These are phyloP conservation scores for Lactuca saligna DNA, from an alignment of 129 eudicot species.

Conservation along the genomic window DNA sequence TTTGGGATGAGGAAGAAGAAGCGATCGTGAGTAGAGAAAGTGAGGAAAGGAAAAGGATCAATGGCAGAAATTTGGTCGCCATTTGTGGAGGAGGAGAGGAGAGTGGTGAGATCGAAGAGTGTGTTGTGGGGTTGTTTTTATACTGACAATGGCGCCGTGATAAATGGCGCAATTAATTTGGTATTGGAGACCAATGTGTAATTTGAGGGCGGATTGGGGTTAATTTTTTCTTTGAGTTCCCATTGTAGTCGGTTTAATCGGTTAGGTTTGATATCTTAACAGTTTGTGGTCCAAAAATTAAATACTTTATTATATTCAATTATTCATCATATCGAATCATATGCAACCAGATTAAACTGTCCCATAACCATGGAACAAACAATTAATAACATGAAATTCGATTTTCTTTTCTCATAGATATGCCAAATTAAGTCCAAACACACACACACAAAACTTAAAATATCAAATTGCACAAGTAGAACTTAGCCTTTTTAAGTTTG, in stretches of 20 bases:
- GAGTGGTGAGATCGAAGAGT: slow-evolving; percentile 1
- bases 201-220: not conserved
- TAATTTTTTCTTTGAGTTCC: slow-evolving; percentile 24
- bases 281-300: not conserved
- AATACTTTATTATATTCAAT: not conserved
- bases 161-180: slow-evolving; percentile 66
- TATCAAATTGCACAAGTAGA: not conserved
- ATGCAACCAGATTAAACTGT: not conserved
- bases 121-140: slow-evolving; percentile 32
- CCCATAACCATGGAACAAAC: too few species aligned
- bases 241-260: slow-evolving; percentile 31
- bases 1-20: slow-evolving; percentile 37
- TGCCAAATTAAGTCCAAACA: not conserved
- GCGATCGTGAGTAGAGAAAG: slow-evolving; percentile 21
- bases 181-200: slow-evolving; percentile 20
- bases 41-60: slow-evolving; percentile 25
- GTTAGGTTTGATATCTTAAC: slow-evolving; percentile 20
- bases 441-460: not conserved
- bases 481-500: too few species aligned
- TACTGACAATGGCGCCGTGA: slow-evolving; percentile 55
- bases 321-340: not conserved
- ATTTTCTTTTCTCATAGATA: not conserved
- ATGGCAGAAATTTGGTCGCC: slow-evolving; percentile 2
- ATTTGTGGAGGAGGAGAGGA: slow-evolving; percentile 17
- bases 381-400: too few species aligned